Evolutionary conservation across 495 filamentous ascomycete genomes (phyloP).

Genomic region (Neurospora sp.): DNA sequence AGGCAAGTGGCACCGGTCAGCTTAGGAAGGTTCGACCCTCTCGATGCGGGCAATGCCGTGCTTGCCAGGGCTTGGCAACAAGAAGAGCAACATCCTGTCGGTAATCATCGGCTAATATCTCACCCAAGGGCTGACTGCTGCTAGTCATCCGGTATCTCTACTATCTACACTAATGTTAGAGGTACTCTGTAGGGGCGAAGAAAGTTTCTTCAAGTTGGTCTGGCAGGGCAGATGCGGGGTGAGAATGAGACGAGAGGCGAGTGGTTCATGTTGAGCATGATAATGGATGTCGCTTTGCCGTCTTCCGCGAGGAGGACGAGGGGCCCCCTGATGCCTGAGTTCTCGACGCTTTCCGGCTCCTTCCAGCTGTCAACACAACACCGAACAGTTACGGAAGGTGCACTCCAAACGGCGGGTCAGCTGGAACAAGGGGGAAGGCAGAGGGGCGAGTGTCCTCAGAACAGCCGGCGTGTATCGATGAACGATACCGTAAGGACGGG

Average conservation of each 20-base stretch:
- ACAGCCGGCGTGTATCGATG: background rate
- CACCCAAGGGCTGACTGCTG: background rate
- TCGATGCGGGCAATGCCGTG: too few relatives aligned
- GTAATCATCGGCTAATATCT: too few relatives aligned
- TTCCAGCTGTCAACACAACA: background rate
- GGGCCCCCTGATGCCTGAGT: background rate
- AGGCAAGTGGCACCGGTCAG: too few relatives aligned
- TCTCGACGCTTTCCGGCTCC: background rate
- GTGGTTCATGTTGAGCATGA: background rate
- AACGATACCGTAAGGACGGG: too few relatives aligned
- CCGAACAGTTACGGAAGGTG: background rate
- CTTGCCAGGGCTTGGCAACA: background rate
- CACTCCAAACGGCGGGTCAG: background rate
- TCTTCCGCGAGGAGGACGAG: background rate
- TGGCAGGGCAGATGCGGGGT: background rate
- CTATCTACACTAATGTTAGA: too few relatives aligned
- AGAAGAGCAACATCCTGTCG: background rate
- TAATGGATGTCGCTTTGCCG: background rate
- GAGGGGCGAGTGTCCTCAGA: background rate
- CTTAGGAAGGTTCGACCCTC: too few relatives aligned
- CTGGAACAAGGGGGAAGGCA: background rate
- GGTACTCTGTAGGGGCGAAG: background rate
- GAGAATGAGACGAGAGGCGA: background rate
- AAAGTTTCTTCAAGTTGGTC: background rate
- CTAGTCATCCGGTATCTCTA: background rate